Evolutionary conservation across 371 early-diverging fungal species (phyloP), one percentile per base, ranked within the genome.

Genomic region (Apophysomyces sp.): DNA sequence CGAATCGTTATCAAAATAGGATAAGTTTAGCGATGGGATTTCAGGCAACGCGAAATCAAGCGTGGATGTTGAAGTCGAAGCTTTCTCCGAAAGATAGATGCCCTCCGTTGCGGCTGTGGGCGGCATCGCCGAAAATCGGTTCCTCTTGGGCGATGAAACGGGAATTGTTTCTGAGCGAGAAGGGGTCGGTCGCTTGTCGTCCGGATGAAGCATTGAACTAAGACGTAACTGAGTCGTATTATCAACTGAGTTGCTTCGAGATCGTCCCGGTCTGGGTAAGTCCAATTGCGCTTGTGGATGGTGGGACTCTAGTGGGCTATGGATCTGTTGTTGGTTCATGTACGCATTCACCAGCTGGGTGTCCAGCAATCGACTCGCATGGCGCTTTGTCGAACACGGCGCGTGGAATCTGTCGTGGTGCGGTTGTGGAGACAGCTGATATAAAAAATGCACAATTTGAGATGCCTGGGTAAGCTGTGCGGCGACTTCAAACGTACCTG

Each of bases 1-100:
- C 0, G 78, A 76, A 28, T 81, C 81, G 51, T 77, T 74, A 24
- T 81, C 81, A 56, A 77, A 81, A 44, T 74, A 77, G 1, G 76
- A 78, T 18, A 74, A 66, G 40, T 77, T 77, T 3, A 78, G 58
- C 1, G 71, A 57, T 2, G 68, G 69, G 8, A 72, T 68, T 16
- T 67, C 66, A 2, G 61, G 63, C 18, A 68, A 54, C 9, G 58
- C 67, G 29, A 67, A 36, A 15, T 65, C 65, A 5, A 65, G 61
- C 21, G 74, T 63, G 30, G 41, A 59, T 15, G 67, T 60, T 0
- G 72, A 67, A 6, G 52, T 21, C 0, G 55, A 51, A 18, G 61
- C 30, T 40, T 52, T 34, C 16, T n/a, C 26, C 8, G 12, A 24
- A 24, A 34, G 21, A 44, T 18, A 21, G 49, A 9, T 44, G 11